These are phyloP conservation scores for Xylaria arbuscula DNA, from an alignment of 2,329 filamentous ascomycete genomes.

Conservation along the genomic window DNA sequence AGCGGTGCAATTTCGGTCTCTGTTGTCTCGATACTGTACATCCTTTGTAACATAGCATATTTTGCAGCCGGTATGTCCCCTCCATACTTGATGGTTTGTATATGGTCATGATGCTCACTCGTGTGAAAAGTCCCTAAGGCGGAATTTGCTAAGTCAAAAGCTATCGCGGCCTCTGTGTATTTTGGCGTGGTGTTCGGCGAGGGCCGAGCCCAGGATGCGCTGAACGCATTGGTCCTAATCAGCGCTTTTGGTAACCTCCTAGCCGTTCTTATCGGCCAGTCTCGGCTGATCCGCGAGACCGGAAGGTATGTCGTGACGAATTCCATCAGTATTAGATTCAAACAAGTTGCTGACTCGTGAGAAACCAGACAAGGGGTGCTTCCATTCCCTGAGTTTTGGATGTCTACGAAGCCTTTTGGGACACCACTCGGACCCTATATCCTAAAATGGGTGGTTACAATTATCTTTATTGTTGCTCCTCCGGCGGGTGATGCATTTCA, in stretches of 20 bases:
- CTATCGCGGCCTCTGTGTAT: slow-evolving; percentile 67
- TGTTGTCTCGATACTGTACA: slow-evolving; percentile 64
- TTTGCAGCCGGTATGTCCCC: slow-evolving; percentile 60
- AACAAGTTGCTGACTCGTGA: slow-evolving; percentile 2
- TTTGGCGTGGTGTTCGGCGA: slow-evolving; percentile 68
- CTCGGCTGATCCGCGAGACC: slow-evolving; percentile 68
- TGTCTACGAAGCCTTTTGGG: slow-evolving; percentile 70
- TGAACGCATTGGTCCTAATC: slow-evolving; percentile 68
- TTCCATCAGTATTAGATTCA: background rate
- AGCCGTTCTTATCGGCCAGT: slow-evolving; percentile 65
- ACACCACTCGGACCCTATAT: slow-evolving; percentile 70
- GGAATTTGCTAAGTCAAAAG: slow-evolving; percentile 62
- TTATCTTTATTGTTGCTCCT: slow-evolving; percentile 69
- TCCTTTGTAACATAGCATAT: slow-evolving; percentile 69
- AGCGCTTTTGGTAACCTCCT: slow-evolving; percentile 69
- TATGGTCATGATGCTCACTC: slow-evolving; percentile 32
- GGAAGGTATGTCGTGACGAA: slow-evolving; percentile 55
- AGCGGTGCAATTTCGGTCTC: slow-evolving; percentile 62
- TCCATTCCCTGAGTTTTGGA: slow-evolving; percentile 69
- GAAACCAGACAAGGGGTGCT: slow-evolving; percentile 66
- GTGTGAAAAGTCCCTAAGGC: slow-evolving; percentile 57
- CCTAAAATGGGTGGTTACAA: slow-evolving; percentile 66
- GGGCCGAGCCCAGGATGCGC: slow-evolving; percentile 58
- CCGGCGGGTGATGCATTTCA: slow-evolving; percentile 73
- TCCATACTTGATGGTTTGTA: background rate